A percentile compares a stretch with the other conserved stretches of the same genome.
These are phyloP conservation scores for Neocallimastix lanati DNA, from an alignment of 192 early-diverging fungal species.

Conservation along the genomic window DNA sequence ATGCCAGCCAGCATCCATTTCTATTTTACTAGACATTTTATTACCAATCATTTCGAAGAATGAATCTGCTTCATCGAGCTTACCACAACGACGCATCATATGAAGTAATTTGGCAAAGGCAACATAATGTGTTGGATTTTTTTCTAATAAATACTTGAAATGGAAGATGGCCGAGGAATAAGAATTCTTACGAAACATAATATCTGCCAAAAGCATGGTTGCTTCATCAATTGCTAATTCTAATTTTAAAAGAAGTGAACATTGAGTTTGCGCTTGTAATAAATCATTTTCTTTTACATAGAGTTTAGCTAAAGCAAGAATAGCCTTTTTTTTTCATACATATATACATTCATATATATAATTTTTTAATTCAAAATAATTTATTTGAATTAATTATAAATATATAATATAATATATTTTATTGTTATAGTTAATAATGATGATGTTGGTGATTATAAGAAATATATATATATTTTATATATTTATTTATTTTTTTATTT, in stretches of 20 bases:
- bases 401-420: too few species aligned
- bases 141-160: slow-evolving; percentile 18
- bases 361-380: neutral
- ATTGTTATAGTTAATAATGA: too few species aligned
- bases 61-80: slow-evolving; percentile 14
- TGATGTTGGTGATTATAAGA: too few species aligned
- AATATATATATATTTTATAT: too few species aligned
- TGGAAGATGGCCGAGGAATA: slow-evolving; percentile 17
- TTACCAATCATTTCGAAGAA: slow-evolving; percentile 14
- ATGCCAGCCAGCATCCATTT: slow-evolving; percentile 22
- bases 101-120: slow-evolving; percentile 19
- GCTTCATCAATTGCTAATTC: slow-evolving; percentile 19
- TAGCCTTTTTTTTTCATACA: slow-evolving; percentile 12
- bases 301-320: slow-evolving; percentile 14
- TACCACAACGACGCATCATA: slow-evolving; percentile 18
- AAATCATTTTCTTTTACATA: slow-evolving; percentile 14
- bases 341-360: neutral
- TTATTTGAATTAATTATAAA: too few species aligned
- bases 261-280: slow-evolving; percentile 23
- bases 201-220: slow-evolving; percentile 24
- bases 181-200: slow-evolving; percentile 16
- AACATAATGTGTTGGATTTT: slow-evolving; percentile 13
- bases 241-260: slow-evolving; percentile 12
- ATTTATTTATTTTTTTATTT: too few species aligned
- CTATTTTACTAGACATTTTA: slow-evolving; percentile 9